Conservation (phyloP, 768 basidiomycete genomes). For the Termitomyces heimii region DNA sequence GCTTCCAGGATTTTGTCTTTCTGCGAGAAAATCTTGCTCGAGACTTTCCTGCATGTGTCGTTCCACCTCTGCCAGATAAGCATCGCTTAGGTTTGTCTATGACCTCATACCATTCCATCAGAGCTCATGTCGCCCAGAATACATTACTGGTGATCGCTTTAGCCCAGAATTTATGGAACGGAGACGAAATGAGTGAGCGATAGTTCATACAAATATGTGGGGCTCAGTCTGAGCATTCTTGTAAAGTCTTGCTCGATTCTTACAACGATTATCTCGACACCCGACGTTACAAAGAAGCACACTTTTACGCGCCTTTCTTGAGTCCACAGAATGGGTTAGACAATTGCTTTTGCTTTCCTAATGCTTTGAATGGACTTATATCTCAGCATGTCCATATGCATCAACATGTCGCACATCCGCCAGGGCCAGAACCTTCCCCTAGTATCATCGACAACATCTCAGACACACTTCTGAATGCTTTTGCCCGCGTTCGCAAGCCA, state of each 20-base stretch:
- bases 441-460: constrained; percentile 93
- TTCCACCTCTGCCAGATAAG: constrained; percentile 94
- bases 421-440: constrained; percentile 70
- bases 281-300: constrained; percentile 90
- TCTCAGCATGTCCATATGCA: constrained; percentile 93
- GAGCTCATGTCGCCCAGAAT: constrained; percentile 49
- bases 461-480: constrained; percentile 94
- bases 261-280: constrained; percentile 87
- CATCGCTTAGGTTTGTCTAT: constrained; percentile 79
- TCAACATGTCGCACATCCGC: constrained; percentile 90
- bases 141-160: constrained; percentile 96
- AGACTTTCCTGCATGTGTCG: constrained; percentile 97
- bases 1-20: constrained; percentile 97
- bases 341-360: background rate
- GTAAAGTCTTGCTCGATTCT: constrained; percentile 82
- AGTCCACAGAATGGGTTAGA: constrained; percentile 98
- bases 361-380: constrained; percentile 3
- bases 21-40: constrained; percentile 80
- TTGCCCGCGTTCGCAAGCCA: constrained; percentile 92
- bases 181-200: constrained; percentile 74
- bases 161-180: constrained; percentile 97
- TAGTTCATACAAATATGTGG: background rate
- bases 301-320: constrained; percentile 90
- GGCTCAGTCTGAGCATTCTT: background rate
- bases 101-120: background rate